Conservation (phyloP, 192 early-diverging fungal genomes). For the Coemansia asiatica region DNA sequence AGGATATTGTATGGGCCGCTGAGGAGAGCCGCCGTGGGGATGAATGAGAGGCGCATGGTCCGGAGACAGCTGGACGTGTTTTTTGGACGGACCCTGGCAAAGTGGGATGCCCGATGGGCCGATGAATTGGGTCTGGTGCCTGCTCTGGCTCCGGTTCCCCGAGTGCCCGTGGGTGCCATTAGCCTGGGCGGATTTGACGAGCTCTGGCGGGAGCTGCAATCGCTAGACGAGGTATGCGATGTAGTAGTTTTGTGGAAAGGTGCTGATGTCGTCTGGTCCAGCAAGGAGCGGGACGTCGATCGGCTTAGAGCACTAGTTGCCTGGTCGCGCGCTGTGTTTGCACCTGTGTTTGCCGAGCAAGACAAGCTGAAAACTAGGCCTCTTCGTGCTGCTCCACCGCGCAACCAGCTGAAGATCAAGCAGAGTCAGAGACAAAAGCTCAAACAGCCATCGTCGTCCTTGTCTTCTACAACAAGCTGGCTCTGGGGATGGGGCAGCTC, state of each 20-base stretch:
- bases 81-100: constrained; percentile 38
- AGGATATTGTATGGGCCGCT: constrained; percentile 29
- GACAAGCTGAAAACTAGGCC: not conserved
- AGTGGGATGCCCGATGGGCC: constrained; percentile 42
- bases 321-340: constrained; percentile 43
- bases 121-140: constrained; percentile 36
- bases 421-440: not conserved
- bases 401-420: constrained; percentile 1
- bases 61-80: constrained; percentile 39
- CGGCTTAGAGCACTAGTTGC: constrained; percentile 32
- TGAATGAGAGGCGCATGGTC: constrained; percentile 6
- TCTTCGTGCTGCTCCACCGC: not conserved
- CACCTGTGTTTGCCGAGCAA: constrained; percentile 21
- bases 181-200: constrained; percentile 49
- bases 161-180: constrained; percentile 35
- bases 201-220: constrained; percentile 37
- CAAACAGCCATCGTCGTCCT: not conserved
- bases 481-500: constrained; percentile 31
- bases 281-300: constrained; percentile 1
- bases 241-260: constrained; percentile 40
- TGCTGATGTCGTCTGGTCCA: constrained; percentile 34
- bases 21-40: not conserved
- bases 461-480: constrained; percentile 17
- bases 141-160: constrained; percentile 29
- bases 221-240: constrained; percentile 15